Base-by-base conservation (phyloP, 495 filamentous ascomycete species). In the Ramalina peruviana region DNA sequence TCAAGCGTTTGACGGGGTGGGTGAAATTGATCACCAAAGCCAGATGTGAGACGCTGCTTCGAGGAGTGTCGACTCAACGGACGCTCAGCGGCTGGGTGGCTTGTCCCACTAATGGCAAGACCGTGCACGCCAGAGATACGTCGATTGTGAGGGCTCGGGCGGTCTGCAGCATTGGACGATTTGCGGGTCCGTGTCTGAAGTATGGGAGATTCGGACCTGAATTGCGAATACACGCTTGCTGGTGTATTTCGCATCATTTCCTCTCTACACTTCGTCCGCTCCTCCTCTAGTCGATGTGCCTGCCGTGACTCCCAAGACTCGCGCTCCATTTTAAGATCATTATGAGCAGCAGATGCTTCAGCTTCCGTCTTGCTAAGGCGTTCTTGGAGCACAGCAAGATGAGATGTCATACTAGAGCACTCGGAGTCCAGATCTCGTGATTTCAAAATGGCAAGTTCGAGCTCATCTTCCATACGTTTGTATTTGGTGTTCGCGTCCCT, bases 401-500 rank as follows among this genome's bases (percentile, higher is more conserved):
- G 75, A n/a, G 74, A 65, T 36, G 73, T 77, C 41, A 78, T 76
- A 36, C 80, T 73, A 13, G 74, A 60, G 4, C 82, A 63, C 41
- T 76, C 73, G 54, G 62, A 63, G 44, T 78, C 69, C 7, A 87
- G 67, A 19, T 74, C 77, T 12, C 80, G 74, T 46, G 84, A 70
- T 27, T 74, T 73, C 37, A 80, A 79, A 56, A 74, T 79, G 20
- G 80, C 68, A 49, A 72, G 75, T 58, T 95, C 89, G 12, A 94
- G 66, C 43, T 95, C 86, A 53, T 94, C 85, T 57, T 96, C 89
- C 11, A 82, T 65, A 36, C 77, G 77, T 62, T 85, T 87, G 4
- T 74, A 74, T 58, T 85, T 90, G 15, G 76, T 67, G 48, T 82
- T 84, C 86, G 92, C 49, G 20, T 25, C 92, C 43, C 93, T 76